phyloP scores from a whole-genome alignment of 2,329 filamentous ascomycete genomes.

The Trichophyton rubrum region DNA sequence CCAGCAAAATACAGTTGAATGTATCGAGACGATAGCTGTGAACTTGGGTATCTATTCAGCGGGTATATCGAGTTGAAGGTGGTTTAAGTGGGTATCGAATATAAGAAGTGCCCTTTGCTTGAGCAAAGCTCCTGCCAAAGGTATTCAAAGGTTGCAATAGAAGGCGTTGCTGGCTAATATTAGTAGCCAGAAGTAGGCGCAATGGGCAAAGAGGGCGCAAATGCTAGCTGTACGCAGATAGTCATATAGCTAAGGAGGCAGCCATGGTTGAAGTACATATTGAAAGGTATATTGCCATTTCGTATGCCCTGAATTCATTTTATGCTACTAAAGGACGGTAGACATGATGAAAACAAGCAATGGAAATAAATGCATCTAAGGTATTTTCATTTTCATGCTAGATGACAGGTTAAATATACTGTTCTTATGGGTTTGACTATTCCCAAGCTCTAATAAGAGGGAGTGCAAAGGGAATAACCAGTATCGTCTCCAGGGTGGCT shows the following conservation, averaged over 20 bases:
- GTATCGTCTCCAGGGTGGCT: background rate
- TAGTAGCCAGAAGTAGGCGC: background rate
- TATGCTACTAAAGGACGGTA: background rate
- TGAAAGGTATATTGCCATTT: background rate
- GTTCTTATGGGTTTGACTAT: background rate
- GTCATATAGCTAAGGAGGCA: background rate
- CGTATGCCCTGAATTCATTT: background rate
- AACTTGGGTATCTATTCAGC: background rate
- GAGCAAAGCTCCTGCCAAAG: background rate
- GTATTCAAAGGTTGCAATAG: background rate
- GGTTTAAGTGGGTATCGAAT: too few relatives aligned
- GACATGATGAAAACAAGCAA: background rate
- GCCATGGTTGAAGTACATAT: background rate
- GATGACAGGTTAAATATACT: background rate
- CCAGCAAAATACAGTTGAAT: background rate
- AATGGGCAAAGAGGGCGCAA: background rate
- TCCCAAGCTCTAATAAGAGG: background rate
- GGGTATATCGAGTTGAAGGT: background rate
- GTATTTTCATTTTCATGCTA: background rate
- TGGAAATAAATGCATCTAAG: background rate
- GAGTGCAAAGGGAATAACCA: background rate
- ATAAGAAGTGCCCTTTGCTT: background rate
- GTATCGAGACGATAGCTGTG: background rate
- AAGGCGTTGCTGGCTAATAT: background rate
- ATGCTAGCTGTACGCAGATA: too few relatives aligned